phyloP scores from a whole-genome alignment of 139 green algal genomes.

The Helicosporidium sp. region DNA sequence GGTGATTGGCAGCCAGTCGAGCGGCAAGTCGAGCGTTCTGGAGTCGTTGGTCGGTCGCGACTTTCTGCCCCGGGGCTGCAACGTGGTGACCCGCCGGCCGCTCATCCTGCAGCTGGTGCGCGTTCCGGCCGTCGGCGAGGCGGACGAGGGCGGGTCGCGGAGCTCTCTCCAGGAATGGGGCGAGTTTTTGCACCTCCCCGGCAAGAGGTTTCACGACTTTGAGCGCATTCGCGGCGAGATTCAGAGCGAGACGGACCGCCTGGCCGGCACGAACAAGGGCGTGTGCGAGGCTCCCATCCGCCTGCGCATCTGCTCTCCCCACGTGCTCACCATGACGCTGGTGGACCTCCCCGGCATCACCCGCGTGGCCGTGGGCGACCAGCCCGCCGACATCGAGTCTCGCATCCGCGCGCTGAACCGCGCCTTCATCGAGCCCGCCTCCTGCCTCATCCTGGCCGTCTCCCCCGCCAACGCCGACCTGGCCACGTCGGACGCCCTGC shows the following conservation, averaged over 20 bases:
- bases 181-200: constrained; percentile 77
- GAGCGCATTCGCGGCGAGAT: constrained; percentile 76
- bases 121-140: constrained; percentile 2
- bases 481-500: constrained; percentile 80
- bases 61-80: constrained; percentile 75
- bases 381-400: constrained; percentile 86
- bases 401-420: constrained; percentile 67
- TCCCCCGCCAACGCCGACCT: constrained; percentile 89
- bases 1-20: constrained; percentile 84
- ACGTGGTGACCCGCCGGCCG: constrained; percentile 78
- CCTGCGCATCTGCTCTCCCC: constrained; percentile 74
- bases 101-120: constrained; percentile 77
- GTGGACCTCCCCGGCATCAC: constrained; percentile 95
- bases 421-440: constrained; percentile 68
- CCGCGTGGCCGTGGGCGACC: constrained; percentile 86
- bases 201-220: constrained; percentile 80
- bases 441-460: constrained; percentile 82
- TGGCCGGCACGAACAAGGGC: constrained; percentile 69
- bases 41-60: constrained; percentile 86
- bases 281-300: constrained; percentile 88
- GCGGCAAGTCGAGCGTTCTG: constrained; percentile 82
- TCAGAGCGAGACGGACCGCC: constrained; percentile 68
- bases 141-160: constrained; percentile 6
- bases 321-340: constrained; percentile 94
- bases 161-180: too few species aligned